Evolutionary conservation across 2,329 filamentous ascomycete species (phyloP).

Genomic region (Diaporthe sp.): DNA sequence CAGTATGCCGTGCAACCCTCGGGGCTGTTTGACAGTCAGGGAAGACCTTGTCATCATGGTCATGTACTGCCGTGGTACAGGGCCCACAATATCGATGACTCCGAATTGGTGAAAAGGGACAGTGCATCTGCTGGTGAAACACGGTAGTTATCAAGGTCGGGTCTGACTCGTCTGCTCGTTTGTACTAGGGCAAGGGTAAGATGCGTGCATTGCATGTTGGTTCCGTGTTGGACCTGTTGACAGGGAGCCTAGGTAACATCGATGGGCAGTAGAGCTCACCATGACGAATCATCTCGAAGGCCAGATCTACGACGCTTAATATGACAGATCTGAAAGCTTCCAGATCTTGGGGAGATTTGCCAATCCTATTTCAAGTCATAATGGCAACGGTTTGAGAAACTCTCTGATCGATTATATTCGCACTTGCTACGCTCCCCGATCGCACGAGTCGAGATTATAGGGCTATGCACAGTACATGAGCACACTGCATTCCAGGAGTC

Average conservation of each 20-base stretch:
- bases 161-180: background rate
- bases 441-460: background rate
- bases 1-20: background rate
- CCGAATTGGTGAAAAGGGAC: background rate
- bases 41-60: background rate
- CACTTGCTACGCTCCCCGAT: background rate
- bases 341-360: background rate
- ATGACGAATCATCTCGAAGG: too few relatives aligned
- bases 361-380: background rate
- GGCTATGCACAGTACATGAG: background rate
- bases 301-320: background rate
- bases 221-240: background rate
- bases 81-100: background rate
- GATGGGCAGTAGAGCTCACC: background rate
- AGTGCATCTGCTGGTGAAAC: background rate
- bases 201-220: background rate
- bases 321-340: background rate
- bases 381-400: background rate
- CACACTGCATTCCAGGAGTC: background rate
- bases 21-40: constrained; percentile 6
- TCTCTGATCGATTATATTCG: background rate
- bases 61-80: background rate
- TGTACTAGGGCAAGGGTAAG: too few relatives aligned
- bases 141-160: background rate
- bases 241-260: background rate